These are phyloP conservation scores for Colletotrichum endophyticum DNA, from an alignment of 2,329 filamentous ascomycete genomes.

Conservation along the genomic window DNA sequence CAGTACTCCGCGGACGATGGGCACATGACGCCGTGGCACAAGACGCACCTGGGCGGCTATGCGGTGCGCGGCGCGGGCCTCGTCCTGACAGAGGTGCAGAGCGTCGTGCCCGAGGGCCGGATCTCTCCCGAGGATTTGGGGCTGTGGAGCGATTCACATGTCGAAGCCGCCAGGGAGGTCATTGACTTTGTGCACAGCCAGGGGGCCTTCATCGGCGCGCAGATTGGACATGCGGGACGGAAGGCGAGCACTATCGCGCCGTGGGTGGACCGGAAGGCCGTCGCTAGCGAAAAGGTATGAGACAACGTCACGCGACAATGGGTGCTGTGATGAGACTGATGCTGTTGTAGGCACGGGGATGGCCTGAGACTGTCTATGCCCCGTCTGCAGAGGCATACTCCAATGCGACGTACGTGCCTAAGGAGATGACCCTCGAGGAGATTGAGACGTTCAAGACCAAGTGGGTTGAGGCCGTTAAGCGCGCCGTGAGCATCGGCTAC, in stretches of 20 bases:
- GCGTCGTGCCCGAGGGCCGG: constrained; percentile 69
- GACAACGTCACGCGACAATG: neutral
- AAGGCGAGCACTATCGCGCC: constrained; percentile 58
- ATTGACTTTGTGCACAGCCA: constrained; percentile 74
- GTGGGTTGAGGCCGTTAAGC: constrained; percentile 57
- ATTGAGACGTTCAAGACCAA: constrained; percentile 67
- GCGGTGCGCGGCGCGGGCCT: constrained; percentile 58
- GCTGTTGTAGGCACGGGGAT: constrained; percentile 32
- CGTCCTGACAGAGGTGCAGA: constrained; percentile 71
- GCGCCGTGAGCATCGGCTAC: constrained; percentile 67
- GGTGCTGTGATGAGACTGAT: neutral
- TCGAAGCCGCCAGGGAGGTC: constrained; percentile 60
- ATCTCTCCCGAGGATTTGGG: constrained; percentile 74
- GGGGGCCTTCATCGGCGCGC: constrained; percentile 68
- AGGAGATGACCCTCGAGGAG: constrained; percentile 68
- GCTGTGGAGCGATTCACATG: constrained; percentile 75
- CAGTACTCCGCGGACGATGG: constrained; percentile 48
- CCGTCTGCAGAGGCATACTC: constrained; percentile 28
- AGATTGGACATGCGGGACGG: constrained; percentile 72
- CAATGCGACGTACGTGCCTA: constrained; percentile 29
- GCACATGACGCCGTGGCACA: constrained; percentile 47
- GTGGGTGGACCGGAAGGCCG: constrained; percentile 57
- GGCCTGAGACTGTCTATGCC: constrained; percentile 43
- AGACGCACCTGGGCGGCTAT: constrained; percentile 42
- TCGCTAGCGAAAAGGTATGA: constrained; percentile 49